Percentiles rank a stretch among this genome's conserved stretches.
These are phyloP conservation scores for Suhomyces bolitotheri DNA, from an alignment of 1,139 yeast species.

Conservation along the genomic window DNA sequence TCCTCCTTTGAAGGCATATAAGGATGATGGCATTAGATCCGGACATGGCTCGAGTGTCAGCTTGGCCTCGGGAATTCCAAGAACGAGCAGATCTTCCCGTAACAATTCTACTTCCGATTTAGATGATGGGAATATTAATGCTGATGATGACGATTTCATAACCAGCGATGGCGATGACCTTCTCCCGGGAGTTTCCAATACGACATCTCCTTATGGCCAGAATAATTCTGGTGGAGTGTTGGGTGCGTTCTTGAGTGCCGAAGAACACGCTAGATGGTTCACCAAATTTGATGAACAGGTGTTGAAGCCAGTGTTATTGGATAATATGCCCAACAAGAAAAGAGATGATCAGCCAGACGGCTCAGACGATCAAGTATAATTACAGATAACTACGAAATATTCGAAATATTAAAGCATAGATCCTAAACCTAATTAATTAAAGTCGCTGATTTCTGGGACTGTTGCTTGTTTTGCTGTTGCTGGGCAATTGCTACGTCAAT, in stretches of 20 bases:
- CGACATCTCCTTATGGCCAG: conserved; percentile 2
- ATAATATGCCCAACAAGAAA: conserved; percentile 38
- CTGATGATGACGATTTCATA: conserved; percentile 36
- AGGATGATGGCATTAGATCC: conserved; percentile 22
- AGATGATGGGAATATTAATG: conserved; percentile 14
- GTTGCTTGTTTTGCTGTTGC: conserved; percentile 27
- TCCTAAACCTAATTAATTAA: conserved; percentile 4
- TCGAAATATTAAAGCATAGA: background rate
- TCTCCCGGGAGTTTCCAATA: conserved; percentile 17
- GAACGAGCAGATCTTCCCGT: conserved; percentile 5
- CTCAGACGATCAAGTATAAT: conserved; percentile 6
- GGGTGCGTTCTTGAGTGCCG: conserved; percentile 55
- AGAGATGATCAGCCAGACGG: conserved; percentile 10
- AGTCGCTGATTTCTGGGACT: conserved; percentile 8
- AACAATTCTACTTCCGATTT: conserved; percentile 11
- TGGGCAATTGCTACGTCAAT: conserved; percentile 64
- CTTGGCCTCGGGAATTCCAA: conserved; percentile 19
- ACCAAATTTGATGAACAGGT: conserved; percentile 91
- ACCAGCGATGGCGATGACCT: conserved; percentile 46
- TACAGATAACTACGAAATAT: background rate
- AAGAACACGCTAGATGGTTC: conserved; percentile 88
- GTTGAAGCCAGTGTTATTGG: conserved; percentile 91
- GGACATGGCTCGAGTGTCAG: conserved; percentile 32
- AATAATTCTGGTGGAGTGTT: conserved; percentile 31
- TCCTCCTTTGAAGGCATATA: conserved; percentile 14